phyloP scores from a whole-genome alignment of 768 basidiomycete genomes.

The Boletus vinaceobasis region DNA sequence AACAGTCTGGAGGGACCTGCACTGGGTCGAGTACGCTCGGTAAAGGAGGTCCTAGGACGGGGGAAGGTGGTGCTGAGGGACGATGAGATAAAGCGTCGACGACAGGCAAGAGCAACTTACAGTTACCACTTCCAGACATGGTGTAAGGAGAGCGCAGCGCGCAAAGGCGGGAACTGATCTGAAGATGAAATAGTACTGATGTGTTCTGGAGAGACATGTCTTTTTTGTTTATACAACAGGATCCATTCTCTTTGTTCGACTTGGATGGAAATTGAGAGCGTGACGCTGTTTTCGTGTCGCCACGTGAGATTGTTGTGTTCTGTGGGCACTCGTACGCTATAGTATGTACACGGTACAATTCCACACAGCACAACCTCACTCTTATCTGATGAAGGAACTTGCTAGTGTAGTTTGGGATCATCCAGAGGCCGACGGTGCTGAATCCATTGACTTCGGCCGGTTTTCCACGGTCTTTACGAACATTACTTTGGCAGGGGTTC shows the following conservation, averaged over 20 bases:
- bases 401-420: too few relatives aligned
- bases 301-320: background rate
- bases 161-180: background rate
- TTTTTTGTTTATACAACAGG: background rate
- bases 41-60: background rate
- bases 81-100: background rate
- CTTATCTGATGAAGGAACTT: too few relatives aligned
- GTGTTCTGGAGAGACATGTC: background rate
- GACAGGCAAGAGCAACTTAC: background rate
- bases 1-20: constrained; percentile 11
- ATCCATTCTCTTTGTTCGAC: background rate
- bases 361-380: too few relatives aligned
- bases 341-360: too few relatives aligned
- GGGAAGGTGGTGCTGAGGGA: background rate
- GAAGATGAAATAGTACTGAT: too few relatives aligned
- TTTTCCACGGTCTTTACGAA: too few relatives aligned
- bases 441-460: too few relatives aligned
- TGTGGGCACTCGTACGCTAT: too few relatives aligned
- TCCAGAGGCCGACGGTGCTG: too few relatives aligned
- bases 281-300: background rate
- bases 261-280: background rate
- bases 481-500: too few relatives aligned
- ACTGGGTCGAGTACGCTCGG: constrained; percentile 15
- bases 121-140: constrained; percentile 1
- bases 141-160: background rate